phyloP scores from a whole-genome alignment of 2,329 filamentous ascomycete species.

The Berkeleyomyces rouxiae region DNA sequence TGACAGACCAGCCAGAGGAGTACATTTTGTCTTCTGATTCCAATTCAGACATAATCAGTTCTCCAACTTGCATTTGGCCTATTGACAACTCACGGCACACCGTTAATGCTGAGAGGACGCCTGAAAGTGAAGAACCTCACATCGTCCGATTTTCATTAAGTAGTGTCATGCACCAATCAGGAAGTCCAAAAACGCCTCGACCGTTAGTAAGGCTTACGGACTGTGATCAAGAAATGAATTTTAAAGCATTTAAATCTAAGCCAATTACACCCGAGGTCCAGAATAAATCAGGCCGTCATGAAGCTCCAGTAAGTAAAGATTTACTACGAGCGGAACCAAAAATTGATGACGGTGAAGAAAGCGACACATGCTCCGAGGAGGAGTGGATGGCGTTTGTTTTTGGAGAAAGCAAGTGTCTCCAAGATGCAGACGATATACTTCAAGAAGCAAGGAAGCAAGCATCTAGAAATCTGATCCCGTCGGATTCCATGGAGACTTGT shows the following conservation, averaged over 20 bases:
- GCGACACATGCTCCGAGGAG: conserved; percentile 1
- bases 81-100: background rate
- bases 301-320: background rate
- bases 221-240: background rate
- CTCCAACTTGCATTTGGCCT: background rate
- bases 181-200: background rate
- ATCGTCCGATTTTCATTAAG: background rate
- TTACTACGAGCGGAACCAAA: background rate
- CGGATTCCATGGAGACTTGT: background rate
- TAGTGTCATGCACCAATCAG: background rate
- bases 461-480: background rate
- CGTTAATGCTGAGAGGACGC: background rate
- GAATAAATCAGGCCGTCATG: no score
- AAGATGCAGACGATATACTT: background rate
- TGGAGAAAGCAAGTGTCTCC: background rate
- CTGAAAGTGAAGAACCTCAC: background rate
- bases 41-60: background rate
- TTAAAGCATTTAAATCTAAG: background rate
- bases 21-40: conserved; percentile 2
- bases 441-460: conserved; percentile 3
- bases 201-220: background rate
- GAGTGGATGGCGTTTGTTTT: conserved; percentile 11
- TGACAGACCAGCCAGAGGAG: background rate
- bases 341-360: background rate
- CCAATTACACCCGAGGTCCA: background rate